Percentiles rank a stretch among this genome's conserved stretches.
phyloP scores from a whole-genome alignment of 2,329 filamentous ascomycete species.

The Triangularia setosa region DNA sequence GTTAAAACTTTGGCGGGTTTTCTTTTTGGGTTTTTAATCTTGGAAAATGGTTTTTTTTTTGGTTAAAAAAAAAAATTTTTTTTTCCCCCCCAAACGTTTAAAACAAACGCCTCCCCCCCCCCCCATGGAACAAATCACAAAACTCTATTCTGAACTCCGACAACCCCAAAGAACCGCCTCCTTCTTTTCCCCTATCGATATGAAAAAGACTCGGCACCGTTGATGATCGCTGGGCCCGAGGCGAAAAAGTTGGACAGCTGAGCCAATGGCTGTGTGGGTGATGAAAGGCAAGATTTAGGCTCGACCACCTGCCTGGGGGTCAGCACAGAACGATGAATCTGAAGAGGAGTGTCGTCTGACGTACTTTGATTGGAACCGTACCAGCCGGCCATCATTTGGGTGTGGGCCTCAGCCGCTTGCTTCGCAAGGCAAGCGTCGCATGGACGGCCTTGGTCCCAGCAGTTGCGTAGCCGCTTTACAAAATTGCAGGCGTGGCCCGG shows the following conservation, averaged over 20 bases:
- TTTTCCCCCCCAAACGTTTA: no score
- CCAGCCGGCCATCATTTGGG: slow-evolving; percentile 4
- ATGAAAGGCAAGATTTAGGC: background rate
- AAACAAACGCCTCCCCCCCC: no score
- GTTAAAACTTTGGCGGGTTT: no score
- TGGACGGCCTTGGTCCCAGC: slow-evolving; percentile 52
- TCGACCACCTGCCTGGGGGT: background rate
- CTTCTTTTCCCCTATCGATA: background rate
- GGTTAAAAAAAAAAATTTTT: no score
- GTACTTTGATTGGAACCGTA: background rate
- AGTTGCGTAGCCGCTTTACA: slow-evolving; percentile 61
- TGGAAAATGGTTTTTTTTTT: no score
- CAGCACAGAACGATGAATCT: background rate
- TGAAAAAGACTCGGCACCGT: background rate
- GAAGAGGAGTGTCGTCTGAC: background rate
- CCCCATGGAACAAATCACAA: background rate
- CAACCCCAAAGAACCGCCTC: background rate
- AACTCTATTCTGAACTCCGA: background rate
- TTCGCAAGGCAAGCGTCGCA: slow-evolving; percentile 45
- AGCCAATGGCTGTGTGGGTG: no score
- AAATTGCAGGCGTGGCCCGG: slow-evolving; percentile 65
- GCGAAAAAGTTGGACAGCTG: background rate
- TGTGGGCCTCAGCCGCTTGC: background rate
- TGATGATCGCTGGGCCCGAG: background rate
- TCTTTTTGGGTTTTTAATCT: no score